These are phyloP conservation scores for Botryobasidium botryosum DNA, from an alignment of 768 basidiomycete species.

Conservation along the genomic window DNA sequence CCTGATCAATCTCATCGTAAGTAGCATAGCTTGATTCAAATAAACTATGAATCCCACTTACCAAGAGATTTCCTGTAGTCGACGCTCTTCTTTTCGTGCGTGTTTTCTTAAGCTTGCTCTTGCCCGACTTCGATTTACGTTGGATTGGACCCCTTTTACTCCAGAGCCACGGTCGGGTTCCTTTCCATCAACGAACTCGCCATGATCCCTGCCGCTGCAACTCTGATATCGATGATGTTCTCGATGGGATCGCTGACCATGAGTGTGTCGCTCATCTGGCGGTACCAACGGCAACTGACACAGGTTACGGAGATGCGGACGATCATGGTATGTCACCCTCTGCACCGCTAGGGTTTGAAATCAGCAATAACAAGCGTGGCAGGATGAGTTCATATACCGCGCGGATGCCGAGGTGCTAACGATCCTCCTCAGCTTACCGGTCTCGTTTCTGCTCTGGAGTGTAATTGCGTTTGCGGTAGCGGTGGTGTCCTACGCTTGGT, in stretches of 20 bases:
- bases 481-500: constrained; percentile 7
- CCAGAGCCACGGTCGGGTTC: constrained; percentile 6
- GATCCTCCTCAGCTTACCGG: constrained; percentile 5
- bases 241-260: constrained; percentile 3
- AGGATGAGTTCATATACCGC: constrained; percentile 8
- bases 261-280: constrained; percentile 4
- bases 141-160: no score
- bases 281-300: constrained; percentile 8
- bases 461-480: constrained; percentile 3
- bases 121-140: no score
- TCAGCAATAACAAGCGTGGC: not conserved
- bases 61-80: constrained; percentile 1
- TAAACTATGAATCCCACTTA: not conserved
- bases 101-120: no score
- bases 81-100: constrained; percentile 8
- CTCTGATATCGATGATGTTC: constrained; percentile 7
- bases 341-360: not conserved
- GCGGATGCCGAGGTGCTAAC: constrained; percentile 7
- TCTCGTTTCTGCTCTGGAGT: constrained; percentile 7
- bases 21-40: no score
- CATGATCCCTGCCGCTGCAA: constrained; percentile 1
- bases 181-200: constrained; percentile 1
- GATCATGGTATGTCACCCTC: constrained; percentile 2
- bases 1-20: constrained; percentile 7
- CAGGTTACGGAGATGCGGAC: constrained; percentile 7